phyloP scores from a whole-genome alignment of 1,139 yeast genomes.

The Pneumocystis jirovecii region DNA sequence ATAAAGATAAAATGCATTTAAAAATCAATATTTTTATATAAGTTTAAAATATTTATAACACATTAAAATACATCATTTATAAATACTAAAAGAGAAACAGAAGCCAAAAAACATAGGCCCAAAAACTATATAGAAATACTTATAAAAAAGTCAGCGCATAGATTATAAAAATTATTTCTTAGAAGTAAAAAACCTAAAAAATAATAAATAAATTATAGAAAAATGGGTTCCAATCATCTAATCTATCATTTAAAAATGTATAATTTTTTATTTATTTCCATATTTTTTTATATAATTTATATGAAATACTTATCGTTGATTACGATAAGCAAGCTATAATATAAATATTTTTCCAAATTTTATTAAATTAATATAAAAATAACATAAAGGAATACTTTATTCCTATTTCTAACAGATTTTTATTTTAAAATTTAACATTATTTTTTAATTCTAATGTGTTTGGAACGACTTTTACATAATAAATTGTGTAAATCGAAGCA shows the following conservation, averaged over 20 bases:
- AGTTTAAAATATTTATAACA: background rate
- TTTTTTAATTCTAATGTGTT: background rate
- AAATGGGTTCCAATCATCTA: background rate
- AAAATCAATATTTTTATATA: background rate
- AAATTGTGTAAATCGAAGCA: background rate
- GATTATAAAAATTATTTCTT: background rate
- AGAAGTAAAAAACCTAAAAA: background rate
- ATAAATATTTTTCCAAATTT: too few relatives aligned
- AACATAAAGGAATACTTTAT: too few relatives aligned
- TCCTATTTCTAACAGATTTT: background rate
- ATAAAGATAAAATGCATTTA: slow-evolving; percentile 38
- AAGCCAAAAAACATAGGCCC: background rate
- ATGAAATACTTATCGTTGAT: too few relatives aligned
- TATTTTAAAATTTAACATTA: background rate
- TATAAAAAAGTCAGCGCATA: background rate
- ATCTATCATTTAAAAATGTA: too few relatives aligned
- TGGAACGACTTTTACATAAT: background rate
- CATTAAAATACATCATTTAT: background rate
- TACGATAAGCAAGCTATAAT: too few relatives aligned
- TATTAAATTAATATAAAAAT: too few relatives aligned
- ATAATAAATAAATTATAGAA: background rate
- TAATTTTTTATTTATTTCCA: too few relatives aligned
- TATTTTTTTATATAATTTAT: too few relatives aligned
- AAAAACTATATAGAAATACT: too few relatives aligned
- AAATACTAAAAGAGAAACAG: background rate